Percentiles rank a stretch among this genome's conserved stretches.
These are phyloP conservation scores for Suhomyces ambrosiae DNA, from an alignment of 1,139 yeast species.

Conservation along the genomic window DNA sequence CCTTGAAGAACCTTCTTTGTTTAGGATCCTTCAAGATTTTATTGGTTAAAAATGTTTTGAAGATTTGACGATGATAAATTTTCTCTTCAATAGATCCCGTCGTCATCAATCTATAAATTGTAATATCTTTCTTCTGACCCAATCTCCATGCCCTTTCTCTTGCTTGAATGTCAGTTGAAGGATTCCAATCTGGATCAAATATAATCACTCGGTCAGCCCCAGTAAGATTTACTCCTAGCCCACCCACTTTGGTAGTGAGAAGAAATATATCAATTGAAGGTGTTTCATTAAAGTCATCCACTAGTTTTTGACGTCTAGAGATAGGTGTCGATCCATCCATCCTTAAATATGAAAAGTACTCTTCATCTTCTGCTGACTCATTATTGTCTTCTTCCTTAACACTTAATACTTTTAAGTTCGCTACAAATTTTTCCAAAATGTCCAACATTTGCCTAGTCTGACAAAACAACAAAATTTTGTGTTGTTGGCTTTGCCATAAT, in stretches of 20 bases:
- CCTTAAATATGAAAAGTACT: slow-evolving; percentile 56
- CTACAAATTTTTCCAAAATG: slow-evolving; percentile 67
- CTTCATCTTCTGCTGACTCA: slow-evolving; percentile 18
- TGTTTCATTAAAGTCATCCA: slow-evolving; percentile 75
- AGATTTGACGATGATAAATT: slow-evolving; percentile 93
- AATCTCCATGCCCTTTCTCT: slow-evolving; percentile 96
- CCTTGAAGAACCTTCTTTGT: slow-evolving; percentile 88
- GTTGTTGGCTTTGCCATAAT: slow-evolving; percentile 77
- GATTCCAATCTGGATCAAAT: slow-evolving; percentile 98
- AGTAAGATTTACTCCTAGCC: slow-evolving; percentile 88
- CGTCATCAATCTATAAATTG: slow-evolving; percentile 87
- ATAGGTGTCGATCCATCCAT: slow-evolving; percentile 97
- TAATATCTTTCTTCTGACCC: slow-evolving; percentile 93
- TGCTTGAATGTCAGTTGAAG: slow-evolving; percentile 96
- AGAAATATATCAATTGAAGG: slow-evolving; percentile 64
- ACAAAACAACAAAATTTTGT: slow-evolving; percentile 79
- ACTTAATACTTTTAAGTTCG: slow-evolving; percentile 35
- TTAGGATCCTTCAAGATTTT: slow-evolving; percentile 95
- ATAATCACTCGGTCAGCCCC: slow-evolving; percentile 96
- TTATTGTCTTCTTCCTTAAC: slow-evolving; percentile 14
- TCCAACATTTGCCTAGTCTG: slow-evolving; percentile 95
- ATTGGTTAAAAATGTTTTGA: slow-evolving; percentile 90
- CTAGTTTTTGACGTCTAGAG: slow-evolving; percentile 70
- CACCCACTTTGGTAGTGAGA: slow-evolving; percentile 93
- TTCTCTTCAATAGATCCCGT: slow-evolving; percentile 97